Evolutionary conservation across 164 flowering plant species (phyloP), one percentile per base, ranked within the genome.

Genomic region (Vitis rotundifolia): DNA sequence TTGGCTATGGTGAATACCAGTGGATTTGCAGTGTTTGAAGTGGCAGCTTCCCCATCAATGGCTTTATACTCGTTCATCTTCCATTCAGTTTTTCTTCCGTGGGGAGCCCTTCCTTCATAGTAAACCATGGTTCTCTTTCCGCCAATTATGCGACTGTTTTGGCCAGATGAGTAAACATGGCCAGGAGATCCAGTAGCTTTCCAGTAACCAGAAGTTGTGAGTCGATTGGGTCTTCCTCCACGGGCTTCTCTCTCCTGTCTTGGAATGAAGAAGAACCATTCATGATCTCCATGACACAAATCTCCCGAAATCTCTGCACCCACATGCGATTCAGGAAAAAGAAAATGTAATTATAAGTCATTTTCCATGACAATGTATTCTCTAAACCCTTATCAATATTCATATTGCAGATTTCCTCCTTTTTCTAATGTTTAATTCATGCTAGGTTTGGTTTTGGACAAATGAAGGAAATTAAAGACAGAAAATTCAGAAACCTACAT

Each of bases 131-230:
- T 87, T 67, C 79, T 81, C 75, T 82, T 90, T 51, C 72, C 31
- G 1, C 95, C 92, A 11, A 90, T 84, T 8, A 69, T 60, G 3
- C 83, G 78, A 48, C 75, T 76, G 19, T 66, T 58, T 37, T 37
- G 5, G 44, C 44, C 44, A 0, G 80, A 66, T 0, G 89, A 88
- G 71, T 77, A 89, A 14, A 87, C 87, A 47, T 37, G 70, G 8
- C 86, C 75, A 12, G 94, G 90, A 58, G 90, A 83, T 13, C 94
- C 94, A 0, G 93, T 87, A 1, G 93, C 93, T 64, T 89, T 89
- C 93, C 93, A 89, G 68, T 83, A 89, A 3, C 94, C 94, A 0
- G 80, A 73, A 3, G 60, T 66, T 0, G 94, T 85, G 15, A 79
- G 80, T 47, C 94, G 70, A 50, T 71, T 82, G 0, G 94, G 87